Base-by-base conservation (phyloP, 1,284 basidiomycete genomes). In the Ustilago esculenta region DNA sequence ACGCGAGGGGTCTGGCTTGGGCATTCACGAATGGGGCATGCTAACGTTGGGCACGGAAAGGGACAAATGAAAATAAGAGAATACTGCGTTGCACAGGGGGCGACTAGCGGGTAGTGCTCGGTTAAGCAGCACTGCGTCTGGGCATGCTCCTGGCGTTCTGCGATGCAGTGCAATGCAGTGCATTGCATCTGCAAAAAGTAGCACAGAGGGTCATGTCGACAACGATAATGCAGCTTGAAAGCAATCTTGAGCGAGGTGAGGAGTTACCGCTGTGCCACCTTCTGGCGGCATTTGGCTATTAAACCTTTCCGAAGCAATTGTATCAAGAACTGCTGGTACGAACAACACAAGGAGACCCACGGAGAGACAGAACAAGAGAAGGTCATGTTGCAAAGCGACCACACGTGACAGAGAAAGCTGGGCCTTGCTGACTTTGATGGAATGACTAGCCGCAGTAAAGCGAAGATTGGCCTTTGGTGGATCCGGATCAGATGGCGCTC, bases 1-100 rank as follows among this genome's bases (percentile, higher is more conserved):
- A 57, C 48, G 60, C 54, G 33, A 64, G 60, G 60, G 45, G 53
- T 49, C 41, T 54, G 54, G 54, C 45, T 39, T 54, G 49, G 50
- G 40, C 50, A 54, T 50, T 54, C 27, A 11, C 43, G 34, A 35
- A 45, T 45, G 41, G 23, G 25, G 42, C 33, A 36, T 14, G 30
- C 25, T 18, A 10, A 14, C 30, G 18, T 14, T 18, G 18, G 29
- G 32, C 23, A 14, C 24, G 18, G 25, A 23, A 23, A 51, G 33
- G 29, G 39, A 39, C 14, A 43, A 18, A 30, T 2, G 12, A 30
- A 39, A 39, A 18, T 18, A 24, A 35, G 17, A 29, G 27, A 29
- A 12, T 7, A 29, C 6, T 6, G 27, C 7, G 27, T 29, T 29
- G 27, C 27, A 29, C 27, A 12, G 27, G 23, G 21, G 12, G 32